Evolutionary conservation across 78 protist genomes (phyloP).

Genomic region (Dictyostelium capitatum): DNA sequence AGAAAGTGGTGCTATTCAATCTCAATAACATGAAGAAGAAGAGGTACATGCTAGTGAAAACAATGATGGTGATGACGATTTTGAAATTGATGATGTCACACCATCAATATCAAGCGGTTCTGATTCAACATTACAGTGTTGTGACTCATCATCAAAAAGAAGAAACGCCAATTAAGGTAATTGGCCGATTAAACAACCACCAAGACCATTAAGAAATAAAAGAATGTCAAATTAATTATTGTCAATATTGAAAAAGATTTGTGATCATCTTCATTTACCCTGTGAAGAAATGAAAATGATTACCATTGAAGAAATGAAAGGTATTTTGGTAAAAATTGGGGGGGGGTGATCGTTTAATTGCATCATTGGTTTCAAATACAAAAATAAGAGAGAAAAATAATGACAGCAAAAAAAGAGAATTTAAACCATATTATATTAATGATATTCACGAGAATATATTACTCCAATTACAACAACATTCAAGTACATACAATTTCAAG

Average conservation of each 20-base stretch:
- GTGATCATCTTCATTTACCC: constrained; percentile 70
- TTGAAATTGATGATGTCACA: not conserved
- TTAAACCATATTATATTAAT: too few species aligned
- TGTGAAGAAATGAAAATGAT: constrained; percentile 55
- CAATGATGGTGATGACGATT: not conserved
- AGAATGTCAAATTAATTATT: constrained; percentile 17
- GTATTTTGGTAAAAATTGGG: not conserved
- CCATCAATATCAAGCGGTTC: too few species aligned
- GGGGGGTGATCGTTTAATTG: not conserved
- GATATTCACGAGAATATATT: too few species aligned
- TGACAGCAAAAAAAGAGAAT: too few species aligned
- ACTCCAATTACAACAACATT: too few species aligned
- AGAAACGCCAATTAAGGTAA: too few species aligned
- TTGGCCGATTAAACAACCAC: not conserved
- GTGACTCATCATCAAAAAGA: constrained; percentile 18
- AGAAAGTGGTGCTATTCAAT: not conserved
- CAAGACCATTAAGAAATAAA: not conserved
- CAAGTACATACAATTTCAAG: too few species aligned
- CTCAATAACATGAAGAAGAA: not conserved
- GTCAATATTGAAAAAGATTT: constrained; percentile 87
- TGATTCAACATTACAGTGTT: too few species aligned
- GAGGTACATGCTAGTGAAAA: not conserved
- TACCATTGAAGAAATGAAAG: constrained; percentile 9
- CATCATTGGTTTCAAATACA: constrained; percentile 27
- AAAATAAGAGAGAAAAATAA: too few species aligned